Base-by-base conservation (phyloP, 345 rosid genomes). In the Anacardium occidentale region DNA sequence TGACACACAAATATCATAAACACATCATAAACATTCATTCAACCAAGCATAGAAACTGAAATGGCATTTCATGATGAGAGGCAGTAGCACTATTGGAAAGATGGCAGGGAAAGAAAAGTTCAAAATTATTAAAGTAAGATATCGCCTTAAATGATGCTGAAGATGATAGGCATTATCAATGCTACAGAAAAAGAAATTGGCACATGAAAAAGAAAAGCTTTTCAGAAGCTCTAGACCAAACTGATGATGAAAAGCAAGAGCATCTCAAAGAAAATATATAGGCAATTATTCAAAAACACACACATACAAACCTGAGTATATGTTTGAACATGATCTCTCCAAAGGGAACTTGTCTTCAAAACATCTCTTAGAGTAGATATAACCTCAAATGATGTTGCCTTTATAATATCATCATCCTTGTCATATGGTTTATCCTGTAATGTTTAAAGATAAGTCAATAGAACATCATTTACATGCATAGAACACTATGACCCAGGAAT, bases 241-340 rank as follows among this genome's bases (percentile, higher is more conserved):
- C 18, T 15, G 56, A 71, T 2, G 51, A 44, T 7, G 51, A 72
- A 51, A 59, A 55, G 17, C 24, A n/a, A 15, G 24, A 63, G 62
- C 52, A 42, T 62, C 25, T 8, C 62, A 72, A 44, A 40, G 40
- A 21, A 13, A 62, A 21, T 48, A 65, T 32, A 22, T 12, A 45
- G 20, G 6, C 66, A 12, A 32, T 29, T 29, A 45, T 21, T 20
- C 29, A 75, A 20, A 62, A 62, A 83, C 92, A 59, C 75, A 83
- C 92, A 59, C 74, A 40, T 60, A 69, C 67, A 71, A 64, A 85
- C 99, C 92, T 89, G 96, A 73, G 87, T 88, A 73, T 94, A 94
- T 63, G 97, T 89, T 72, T 90, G 97, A 75, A 91, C 97, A 73
- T 92, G 99, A 85, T 95, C 98, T 79, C 98, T 87, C 98, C 97